Conservation (phyloP, 495 filamentous ascomycete genomes). For the Aspergillus incahuasiensis region DNA sequence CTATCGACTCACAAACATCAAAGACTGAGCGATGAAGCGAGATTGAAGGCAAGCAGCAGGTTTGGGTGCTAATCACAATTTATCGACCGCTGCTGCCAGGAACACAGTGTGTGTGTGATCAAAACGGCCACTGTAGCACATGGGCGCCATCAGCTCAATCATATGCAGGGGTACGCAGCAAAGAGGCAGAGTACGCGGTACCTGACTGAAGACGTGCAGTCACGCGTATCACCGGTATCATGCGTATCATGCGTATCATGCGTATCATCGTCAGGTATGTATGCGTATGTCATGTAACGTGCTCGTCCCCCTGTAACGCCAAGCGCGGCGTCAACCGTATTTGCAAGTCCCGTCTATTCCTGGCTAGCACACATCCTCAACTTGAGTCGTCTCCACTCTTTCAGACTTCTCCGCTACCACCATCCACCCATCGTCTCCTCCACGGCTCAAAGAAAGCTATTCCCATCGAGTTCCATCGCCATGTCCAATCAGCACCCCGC, state of each 20-base stretch:
- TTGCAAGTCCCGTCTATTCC: too few relatives aligned
- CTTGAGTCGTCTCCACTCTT: too few relatives aligned
- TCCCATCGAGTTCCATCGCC: neutral
- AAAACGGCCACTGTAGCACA: neutral
- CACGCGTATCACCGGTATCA: too few relatives aligned
- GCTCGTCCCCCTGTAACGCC: too few relatives aligned
- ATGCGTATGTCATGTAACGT: too few relatives aligned
- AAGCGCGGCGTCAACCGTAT: too few relatives aligned
- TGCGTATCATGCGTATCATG: too few relatives aligned
- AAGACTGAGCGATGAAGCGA: neutral
- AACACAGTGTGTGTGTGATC: too few relatives aligned
- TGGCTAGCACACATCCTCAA: too few relatives aligned
- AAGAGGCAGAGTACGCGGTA: too few relatives aligned
- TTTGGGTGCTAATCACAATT: neutral
- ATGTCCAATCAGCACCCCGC: neutral
- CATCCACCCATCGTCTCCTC: neutral
- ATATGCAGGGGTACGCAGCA: neutral
- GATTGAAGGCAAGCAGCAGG: neutral
- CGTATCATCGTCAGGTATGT: too few relatives aligned
- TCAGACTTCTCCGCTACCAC: neutral
- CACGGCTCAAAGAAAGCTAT: neutral
- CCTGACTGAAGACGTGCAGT: too few relatives aligned
- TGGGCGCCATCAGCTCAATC: neutral
- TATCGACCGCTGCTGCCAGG: neutral
- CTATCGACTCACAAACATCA: neutral